Conservation (phyloP, 2,329 filamentous ascomycete genomes). For the Cordyceps pruinosa region DNA sequence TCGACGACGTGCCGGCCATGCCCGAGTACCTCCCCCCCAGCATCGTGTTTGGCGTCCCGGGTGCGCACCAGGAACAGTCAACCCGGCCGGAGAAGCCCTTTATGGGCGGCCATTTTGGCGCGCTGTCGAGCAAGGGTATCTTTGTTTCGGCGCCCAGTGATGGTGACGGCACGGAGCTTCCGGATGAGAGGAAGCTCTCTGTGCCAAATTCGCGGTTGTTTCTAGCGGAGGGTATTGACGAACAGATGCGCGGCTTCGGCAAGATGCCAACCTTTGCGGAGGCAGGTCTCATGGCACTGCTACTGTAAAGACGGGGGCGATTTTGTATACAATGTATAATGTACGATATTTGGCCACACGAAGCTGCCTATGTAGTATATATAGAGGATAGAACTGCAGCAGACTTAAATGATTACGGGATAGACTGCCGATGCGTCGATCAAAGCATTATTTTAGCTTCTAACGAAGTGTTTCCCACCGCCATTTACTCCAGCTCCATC, state of each 20-base stretch:
- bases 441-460: background rate
- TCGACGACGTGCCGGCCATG: slow-evolving; percentile 21
- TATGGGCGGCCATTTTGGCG: slow-evolving; percentile 50
- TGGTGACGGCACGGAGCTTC: slow-evolving; percentile 14
- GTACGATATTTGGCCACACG: background rate
- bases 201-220: slow-evolving; percentile 29
- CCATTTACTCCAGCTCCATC: slow-evolving; percentile 36
- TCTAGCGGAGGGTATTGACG: slow-evolving; percentile 11
- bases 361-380: background rate
- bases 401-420: background rate
- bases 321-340: slow-evolving; percentile 2
- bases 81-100: slow-evolving; percentile 13
- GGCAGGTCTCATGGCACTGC: slow-evolving; percentile 6
- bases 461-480: background rate
- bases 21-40: slow-evolving; percentile 14
- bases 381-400: background rate
- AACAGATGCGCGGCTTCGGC: background rate
- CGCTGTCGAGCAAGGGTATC: slow-evolving; percentile 53
- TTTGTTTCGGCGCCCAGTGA: slow-evolving; percentile 36
- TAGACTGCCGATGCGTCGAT: background rate
- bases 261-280: slow-evolving; percentile 10
- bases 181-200: slow-evolving; percentile 27
- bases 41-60: slow-evolving; percentile 29
- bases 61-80: slow-evolving; percentile 12
- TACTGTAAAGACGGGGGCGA: background rate